Evolutionary conservation across 2,329 filamentous ascomycete genomes (phyloP), one percentile per base, ranked within the genome.

Genomic region (Cladosporium phlei): DNA sequence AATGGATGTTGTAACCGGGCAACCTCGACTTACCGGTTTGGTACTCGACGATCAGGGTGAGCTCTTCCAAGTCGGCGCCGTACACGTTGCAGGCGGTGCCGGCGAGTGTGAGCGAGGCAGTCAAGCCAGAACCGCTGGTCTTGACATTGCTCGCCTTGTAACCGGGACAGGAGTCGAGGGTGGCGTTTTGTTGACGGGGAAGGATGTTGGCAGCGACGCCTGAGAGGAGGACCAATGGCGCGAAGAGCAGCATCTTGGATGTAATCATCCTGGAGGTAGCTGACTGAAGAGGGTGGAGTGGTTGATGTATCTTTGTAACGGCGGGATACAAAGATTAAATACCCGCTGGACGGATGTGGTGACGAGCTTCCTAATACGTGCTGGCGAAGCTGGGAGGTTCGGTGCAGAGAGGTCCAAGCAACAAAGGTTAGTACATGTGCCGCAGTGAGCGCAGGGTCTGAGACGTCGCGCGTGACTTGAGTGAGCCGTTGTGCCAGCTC

Each of bases 101-200:
- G 6, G 84, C 84, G 9, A 94, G 75, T 2, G 67, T 74, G 38
- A 95, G 71, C 53, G 85, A 76, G 2, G 87, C 88, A 1, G 78
- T 85, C 44, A 93, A 68, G 7, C 79, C 79, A 39, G 69, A 70
- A 27, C 64, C 59, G 0, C 69, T 77, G 40, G 72, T 65, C 42
- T 70, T 63, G 11, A 87, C 71, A 59, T 84, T 79, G 14, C 73
- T 76, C 2, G 83, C 84, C 21, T 61, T 73, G 67, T 88, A 89
- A 11, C 85, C 85, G 0, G 83, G 82, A 57, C 85, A 88, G 4
- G 51, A 39, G 12, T 48, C 52, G 16, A 55, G 35, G 10, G 35
- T 34, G 2, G 19, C 43, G 8, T 47, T 29, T 5, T 25, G 17
- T 24, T 38, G 35, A 16, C 44, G 44, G 19, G 44, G 27, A 10